phyloP scores from a whole-genome alignment of 306 rosid species.

The Aeschynomene evenia region DNA sequence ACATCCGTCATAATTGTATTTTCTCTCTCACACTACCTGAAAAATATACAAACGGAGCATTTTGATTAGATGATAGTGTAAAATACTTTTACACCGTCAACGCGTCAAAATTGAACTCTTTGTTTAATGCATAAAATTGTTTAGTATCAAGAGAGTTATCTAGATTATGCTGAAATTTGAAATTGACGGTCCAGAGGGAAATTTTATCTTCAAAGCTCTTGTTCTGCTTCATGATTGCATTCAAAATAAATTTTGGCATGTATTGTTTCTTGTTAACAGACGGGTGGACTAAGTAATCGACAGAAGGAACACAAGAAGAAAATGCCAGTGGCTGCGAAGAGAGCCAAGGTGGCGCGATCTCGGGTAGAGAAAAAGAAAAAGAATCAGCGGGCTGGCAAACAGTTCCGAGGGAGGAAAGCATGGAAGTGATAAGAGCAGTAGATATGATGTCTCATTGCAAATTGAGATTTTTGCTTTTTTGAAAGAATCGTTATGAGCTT shows the following conservation, averaged over 20 bases:
- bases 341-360: conserved; percentile 48
- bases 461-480: no score
- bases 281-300: conserved; percentile 80
- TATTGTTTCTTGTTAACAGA: conserved; percentile 43
- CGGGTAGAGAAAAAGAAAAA: conserved; percentile 55
- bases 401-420: conserved; percentile 76
- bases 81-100: no score
- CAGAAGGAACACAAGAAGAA: conserved; percentile 85
- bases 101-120: no score
- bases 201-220: neutral
- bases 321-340: conserved; percentile 78
- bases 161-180: neutral
- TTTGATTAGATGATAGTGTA: no score
- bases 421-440: conserved; percentile 52
- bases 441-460: neutral
- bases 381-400: conserved; percentile 53
- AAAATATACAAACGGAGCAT: no score
- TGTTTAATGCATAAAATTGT: neutral
- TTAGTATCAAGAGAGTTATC: neutral
- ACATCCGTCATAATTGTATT: no score
- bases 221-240: neutral
- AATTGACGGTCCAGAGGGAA: neutral
- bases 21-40: no score
- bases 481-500: neutral
- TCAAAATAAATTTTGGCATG: neutral